Evolutionary conservation across 2,329 filamentous ascomycete species (phyloP), one percentile per base, ranked within the genome.

Genomic region (Westerdykella aurantiaca): DNA sequence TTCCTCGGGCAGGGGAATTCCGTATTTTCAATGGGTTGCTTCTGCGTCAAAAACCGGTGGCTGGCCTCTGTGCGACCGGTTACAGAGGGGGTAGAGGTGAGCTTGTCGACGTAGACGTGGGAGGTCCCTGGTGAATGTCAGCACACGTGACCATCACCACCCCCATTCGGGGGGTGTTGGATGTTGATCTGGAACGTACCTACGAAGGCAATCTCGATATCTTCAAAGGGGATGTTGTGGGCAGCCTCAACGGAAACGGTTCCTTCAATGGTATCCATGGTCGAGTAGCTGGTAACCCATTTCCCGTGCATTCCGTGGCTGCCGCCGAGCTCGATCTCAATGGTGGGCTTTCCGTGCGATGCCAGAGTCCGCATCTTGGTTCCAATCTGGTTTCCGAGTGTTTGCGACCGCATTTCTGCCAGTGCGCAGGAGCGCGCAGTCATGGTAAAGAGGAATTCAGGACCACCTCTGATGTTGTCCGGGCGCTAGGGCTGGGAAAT

Each of bases 21-120:
- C 13, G 67, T 57, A 2, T 75, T 61, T 34, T 75, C 61, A 31
- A 82, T 75, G 3, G 82, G 82, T 57, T 84, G 81, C 45, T 71
- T 72, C 22, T 85, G 71, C 47, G 77, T 79, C 31, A 85, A 66
- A 53, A 85, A 85, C 14, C 73, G 75, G 47, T 83, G 80, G 38
- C 69, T 72, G 17, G 79, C 77, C 48, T 78, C 76, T 16, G 74
- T 74, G 13, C 75, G 72, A 37, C 75, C 75, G 14, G 74, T 72
- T 40, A 78, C 69, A 25, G 77, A 71, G 4, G 77, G 70, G 5
- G 75, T 68, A 3, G 72, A 69, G 3, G 72, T 72, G 34, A 78
- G 64, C 41, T 74, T 75, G 55, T 83, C 80, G 22, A 83, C 73
- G 21, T 67, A 73, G 3, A 75, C 77, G 46, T 71, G 69, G 23